Percentiles rank a stretch among this genome's conserved stretches.
Conservation (phyloP, 139 green algal species). For the Picochlorum sp. region DNA sequence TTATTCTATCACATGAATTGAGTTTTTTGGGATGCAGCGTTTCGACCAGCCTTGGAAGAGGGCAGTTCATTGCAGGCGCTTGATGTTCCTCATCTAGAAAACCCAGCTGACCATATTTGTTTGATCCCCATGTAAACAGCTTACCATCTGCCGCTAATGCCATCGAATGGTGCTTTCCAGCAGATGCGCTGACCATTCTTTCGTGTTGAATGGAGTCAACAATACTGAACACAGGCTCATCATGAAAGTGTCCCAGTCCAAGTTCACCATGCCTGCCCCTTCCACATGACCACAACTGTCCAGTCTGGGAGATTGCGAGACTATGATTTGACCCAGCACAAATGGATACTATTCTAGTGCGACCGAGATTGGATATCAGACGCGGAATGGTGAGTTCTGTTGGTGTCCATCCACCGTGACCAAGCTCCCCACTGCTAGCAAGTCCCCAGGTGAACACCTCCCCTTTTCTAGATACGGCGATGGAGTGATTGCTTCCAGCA, state of each 20-base stretch:
- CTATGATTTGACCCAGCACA: constrained; percentile 64
- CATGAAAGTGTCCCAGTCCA: constrained; percentile 44
- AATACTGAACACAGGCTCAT: constrained; percentile 39
- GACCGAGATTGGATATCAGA: constrained; percentile 20
- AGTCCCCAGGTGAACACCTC: constrained; percentile 75
- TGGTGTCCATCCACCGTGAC: constrained; percentile 50
- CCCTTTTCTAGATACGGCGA: constrained; percentile 49
- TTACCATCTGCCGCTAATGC: constrained; percentile 63
- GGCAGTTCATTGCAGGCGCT: constrained; percentile 20
- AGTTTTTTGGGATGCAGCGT: constrained; percentile 45
- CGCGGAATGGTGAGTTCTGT: constrained; percentile 44
- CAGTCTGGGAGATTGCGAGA: constrained; percentile 59
- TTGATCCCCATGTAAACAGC: constrained; percentile 70
- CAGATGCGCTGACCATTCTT: constrained; percentile 52
- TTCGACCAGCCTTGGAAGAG: constrained; percentile 47
- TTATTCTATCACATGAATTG: constrained; percentile 47
- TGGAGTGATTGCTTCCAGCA: constrained; percentile 49
- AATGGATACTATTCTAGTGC: constrained; percentile 59
- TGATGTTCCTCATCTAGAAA: constrained; percentile 15
- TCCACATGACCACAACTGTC: constrained; percentile 66
- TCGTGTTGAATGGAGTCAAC: constrained; percentile 26
- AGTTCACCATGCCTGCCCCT: constrained; percentile 47
- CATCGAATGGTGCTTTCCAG: constrained; percentile 59
- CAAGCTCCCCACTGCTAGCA: constrained; percentile 63
- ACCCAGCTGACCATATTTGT: constrained; percentile 55